Conservation (phyloP, 345 rosid genomes). For the Boechera stricta region DNA sequence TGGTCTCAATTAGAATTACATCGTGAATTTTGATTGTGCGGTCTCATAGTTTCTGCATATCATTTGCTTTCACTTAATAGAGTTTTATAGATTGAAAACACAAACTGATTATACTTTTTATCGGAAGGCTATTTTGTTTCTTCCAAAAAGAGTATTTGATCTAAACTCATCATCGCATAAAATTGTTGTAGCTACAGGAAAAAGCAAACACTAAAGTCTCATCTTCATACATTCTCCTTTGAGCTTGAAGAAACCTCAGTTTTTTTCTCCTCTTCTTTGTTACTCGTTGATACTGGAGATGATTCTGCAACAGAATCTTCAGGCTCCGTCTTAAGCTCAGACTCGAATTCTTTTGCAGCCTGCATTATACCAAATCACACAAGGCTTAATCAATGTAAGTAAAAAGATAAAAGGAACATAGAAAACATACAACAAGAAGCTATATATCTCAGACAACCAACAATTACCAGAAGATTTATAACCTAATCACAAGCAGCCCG, state of each 20-base stretch:
- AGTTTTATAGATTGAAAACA: slow-evolving; percentile 6
- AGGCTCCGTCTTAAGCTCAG: slow-evolving; percentile 89
- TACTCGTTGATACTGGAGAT: slow-evolving; percentile 48
- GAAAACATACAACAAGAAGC: neutral
- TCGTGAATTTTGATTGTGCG: neutral
- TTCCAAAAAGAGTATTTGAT: slow-evolving; percentile 23
- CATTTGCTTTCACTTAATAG: neutral
- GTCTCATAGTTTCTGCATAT: neutral
- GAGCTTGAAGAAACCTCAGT: slow-evolving; percentile 56
- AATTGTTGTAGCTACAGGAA: slow-evolving; percentile 28
- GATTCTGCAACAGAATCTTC: slow-evolving; percentile 52
- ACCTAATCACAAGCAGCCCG: neutral
- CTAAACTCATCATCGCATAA: slow-evolving; percentile 35
- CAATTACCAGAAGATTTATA: neutral
- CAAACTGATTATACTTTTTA: neutral
- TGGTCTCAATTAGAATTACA: neutral
- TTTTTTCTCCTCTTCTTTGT: slow-evolving; percentile 55
- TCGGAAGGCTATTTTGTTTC: neutral
- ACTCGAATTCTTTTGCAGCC: slow-evolving; percentile 98
- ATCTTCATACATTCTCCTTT: slow-evolving; percentile 70
- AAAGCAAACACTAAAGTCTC: slow-evolving; percentile 15
- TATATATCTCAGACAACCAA: neutral
- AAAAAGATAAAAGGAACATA: neutral
- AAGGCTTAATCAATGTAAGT: slow-evolving; percentile 1
- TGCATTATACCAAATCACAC: slow-evolving; percentile 44